Conservation (phyloP, 2,329 filamentous ascomycete species). For the Cercospora sojina region DNA sequence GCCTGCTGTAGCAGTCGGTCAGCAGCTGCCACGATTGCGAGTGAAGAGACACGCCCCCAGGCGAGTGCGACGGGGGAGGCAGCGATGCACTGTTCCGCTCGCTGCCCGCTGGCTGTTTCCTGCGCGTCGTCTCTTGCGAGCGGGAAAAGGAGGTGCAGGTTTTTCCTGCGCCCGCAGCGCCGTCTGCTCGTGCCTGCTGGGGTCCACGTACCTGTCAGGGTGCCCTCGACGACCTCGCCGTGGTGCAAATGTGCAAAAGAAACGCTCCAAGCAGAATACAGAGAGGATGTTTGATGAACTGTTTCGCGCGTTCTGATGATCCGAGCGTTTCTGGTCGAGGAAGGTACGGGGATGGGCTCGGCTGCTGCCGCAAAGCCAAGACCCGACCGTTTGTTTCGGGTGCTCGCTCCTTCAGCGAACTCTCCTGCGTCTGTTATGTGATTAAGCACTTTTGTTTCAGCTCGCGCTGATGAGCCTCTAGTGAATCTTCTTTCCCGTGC, state of each 20-base stretch:
- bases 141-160: conserved; percentile 18
- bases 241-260: conserved; percentile 6
- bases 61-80: neutral
- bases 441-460: conserved; percentile 6
- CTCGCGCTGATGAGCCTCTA: neutral
- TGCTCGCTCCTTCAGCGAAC: neutral
- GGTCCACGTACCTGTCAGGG: conserved; percentile 10
- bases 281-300: conserved; percentile 14
- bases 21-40: conserved; percentile 10
- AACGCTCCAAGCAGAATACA: conserved; percentile 11
- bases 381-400: conserved; percentile 1
- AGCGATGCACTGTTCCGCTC: neutral
- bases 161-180: conserved; percentile 2
- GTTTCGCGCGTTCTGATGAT: conserved; percentile 16
- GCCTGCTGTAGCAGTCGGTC: conserved; percentile 6
- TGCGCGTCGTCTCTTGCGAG: conserved; percentile 5
- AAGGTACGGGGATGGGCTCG: conserved; percentile 6
- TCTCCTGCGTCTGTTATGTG: conserved; percentile 4
- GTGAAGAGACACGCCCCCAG: neutral
- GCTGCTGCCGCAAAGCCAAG: conserved; percentile 1
- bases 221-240: neutral
- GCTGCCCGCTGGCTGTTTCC: conserved; percentile 3
- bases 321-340: conserved; percentile 11
- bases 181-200: neutral
- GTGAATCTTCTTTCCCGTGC: neutral